Evolutionary conservation across 129 eudicot species (phyloP).

Genomic region (Gnaphalium uliginosum): DNA sequence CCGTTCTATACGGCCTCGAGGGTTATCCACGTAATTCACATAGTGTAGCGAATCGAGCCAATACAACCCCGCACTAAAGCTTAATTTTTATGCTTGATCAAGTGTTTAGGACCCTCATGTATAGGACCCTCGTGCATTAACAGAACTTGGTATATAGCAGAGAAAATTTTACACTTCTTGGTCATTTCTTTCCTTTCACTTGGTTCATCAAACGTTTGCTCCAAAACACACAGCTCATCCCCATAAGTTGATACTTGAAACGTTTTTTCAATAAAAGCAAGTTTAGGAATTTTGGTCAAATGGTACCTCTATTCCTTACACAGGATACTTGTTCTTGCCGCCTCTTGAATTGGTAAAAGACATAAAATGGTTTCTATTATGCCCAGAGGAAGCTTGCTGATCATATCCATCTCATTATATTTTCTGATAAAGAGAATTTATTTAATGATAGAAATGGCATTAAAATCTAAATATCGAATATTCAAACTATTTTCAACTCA

Average conservation of each 20-base stretch:
- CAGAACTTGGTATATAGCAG: not conserved
- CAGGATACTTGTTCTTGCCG: not conserved
- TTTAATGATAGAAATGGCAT: no score
- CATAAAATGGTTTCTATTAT: constrained; percentile 4
- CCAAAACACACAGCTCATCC: not conserved
- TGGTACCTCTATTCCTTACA: not conserved
- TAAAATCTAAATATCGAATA: no score
- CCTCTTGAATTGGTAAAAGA: not conserved
- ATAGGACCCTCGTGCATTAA: constrained; percentile 11
- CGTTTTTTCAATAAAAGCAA: not conserved
- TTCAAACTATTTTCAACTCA: no score
- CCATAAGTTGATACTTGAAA: not conserved
- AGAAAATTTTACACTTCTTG: not conserved
- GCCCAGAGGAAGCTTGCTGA: not conserved
- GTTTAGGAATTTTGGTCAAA: constrained; percentile 4
- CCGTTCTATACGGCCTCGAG: no score
- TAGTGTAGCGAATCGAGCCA: no score
- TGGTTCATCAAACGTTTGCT: not conserved
- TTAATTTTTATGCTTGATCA: no score
- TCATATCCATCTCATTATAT: not conserved
- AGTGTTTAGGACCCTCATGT: no score
- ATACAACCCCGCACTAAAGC: no score
- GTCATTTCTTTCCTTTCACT: not conserved
- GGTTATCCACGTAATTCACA: no score
- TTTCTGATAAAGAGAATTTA: no score